Base-by-base conservation (phyloP, 768 basidiomycete species). In the Goffeauzyma gilvescens region DNA sequence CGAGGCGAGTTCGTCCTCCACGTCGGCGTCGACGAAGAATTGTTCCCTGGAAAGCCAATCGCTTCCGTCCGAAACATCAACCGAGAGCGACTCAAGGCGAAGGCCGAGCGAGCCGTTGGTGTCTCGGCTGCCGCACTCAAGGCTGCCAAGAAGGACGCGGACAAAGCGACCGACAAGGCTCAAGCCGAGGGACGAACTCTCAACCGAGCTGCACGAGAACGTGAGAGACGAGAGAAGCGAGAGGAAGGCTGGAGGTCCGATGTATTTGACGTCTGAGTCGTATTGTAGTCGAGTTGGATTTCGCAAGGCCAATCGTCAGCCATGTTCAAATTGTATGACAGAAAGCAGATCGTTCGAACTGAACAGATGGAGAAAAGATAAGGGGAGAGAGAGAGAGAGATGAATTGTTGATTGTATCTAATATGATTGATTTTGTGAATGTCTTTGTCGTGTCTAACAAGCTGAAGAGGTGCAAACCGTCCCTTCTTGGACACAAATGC, bases 1-100 rank as follows among this genome's bases (percentile, higher is more conserved):
- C 45, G 54, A 17, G 66, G 66, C 38, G 65, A 64, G 46, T 66
- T 56, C 51, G 50, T 67, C 28, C 51, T 67, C 35, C 61, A 65
- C 44, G 58, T 67, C 41, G 66, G 66, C 15, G 63, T 65, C 18
- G 65, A 66, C 44, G 65, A 65, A 46, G 58, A 60, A 35, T 55
- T 59, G 44, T 65, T 64, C 62, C 64, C 61, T 21, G 50, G 55
- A 47, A 51, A 63, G 46, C 62, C 60, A 14, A 50, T 53, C 18
- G 55, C 55, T 25, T 44, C 57, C 26, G 53, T 61, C 20, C 46
- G 50, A 32, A 59, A 61, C 52, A 46, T 50, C 14, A 55, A 56
- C 38, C 40, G 57, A 38, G 54, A 55, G 22, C 59, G 62, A 45
- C 43, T 58, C 32, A 54, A 57, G 30, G 53, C 55, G 27, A 51